Conservation (phyloP, 179 eudicot genomes). For the Beta corolliflora region DNA sequence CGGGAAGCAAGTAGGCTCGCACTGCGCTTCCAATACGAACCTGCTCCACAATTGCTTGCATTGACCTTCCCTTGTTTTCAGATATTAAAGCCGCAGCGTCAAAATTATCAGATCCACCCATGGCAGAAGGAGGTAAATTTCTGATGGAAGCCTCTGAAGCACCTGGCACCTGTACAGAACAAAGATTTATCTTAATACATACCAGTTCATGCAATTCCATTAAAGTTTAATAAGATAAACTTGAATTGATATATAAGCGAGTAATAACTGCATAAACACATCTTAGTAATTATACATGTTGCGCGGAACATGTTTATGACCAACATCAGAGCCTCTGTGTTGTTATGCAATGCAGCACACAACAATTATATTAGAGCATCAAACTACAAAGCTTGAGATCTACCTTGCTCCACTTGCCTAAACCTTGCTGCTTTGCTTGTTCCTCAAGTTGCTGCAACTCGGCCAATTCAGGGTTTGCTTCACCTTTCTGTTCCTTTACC, state of each 20-base stretch:
- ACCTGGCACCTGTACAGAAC: conserved; percentile 61
- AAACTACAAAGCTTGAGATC: conserved; percentile 20
- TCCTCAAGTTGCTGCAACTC: conserved; percentile 72
- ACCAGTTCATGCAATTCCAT: background rate
- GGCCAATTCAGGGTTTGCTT: conserved; percentile 59
- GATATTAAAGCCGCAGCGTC: conserved; percentile 60
- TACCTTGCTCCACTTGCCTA: conserved; percentile 94
- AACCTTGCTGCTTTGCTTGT: conserved; percentile 81
- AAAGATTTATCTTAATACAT: background rate
- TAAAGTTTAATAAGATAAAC: background rate
- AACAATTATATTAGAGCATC: background rate
- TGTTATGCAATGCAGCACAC: background rate
- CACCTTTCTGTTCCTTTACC: conserved; percentile 89
- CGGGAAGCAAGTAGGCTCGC: conserved; percentile 91
- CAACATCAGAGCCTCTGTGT: background rate
- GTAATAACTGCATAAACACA: background rate
- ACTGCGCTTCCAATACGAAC: conserved; percentile 96
- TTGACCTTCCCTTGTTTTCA: conserved; percentile 69
- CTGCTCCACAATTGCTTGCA: conserved; percentile 92
- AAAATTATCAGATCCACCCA: conserved; percentile 75
- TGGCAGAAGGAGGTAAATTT: conserved; percentile 86
- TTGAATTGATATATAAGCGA: background rate
- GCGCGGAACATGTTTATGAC: no score
- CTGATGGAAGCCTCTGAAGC: conserved; percentile 85
- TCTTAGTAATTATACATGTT: background rate